phyloP scores from a whole-genome alignment of 495 filamentous ascomycete species.

The Haplographium delicatum region DNA sequence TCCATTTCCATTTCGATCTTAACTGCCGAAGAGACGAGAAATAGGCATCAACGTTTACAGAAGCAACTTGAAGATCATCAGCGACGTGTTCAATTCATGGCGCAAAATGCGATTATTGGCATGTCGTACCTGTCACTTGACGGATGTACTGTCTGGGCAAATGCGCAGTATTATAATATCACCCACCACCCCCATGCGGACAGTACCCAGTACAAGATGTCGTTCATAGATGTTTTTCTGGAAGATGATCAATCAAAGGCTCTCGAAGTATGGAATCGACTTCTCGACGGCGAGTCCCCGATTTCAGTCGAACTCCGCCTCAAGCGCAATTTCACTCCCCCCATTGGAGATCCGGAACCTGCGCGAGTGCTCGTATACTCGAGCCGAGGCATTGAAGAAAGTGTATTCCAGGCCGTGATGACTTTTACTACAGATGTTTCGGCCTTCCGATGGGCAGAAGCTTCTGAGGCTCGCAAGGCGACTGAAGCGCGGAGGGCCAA shows the following conservation, averaged over 20 bases:
- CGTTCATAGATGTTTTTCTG: constrained; percentile 8
- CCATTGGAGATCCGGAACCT: constrained; percentile 17
- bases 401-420: constrained; percentile 12
- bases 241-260: constrained; percentile 13
- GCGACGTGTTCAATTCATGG: constrained; percentile 14
- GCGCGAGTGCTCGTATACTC: constrained; percentile 4
- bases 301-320: constrained; percentile 13
- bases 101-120: constrained; percentile 15
- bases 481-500: constrained; percentile 60
- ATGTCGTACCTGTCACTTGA: constrained; percentile 9
- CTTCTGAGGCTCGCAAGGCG: constrained; percentile 53
- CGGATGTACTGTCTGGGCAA: constrained; percentile 15
- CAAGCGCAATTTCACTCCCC: constrained; percentile 10
- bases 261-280: constrained; percentile 4
- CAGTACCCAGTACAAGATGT: constrained; percentile 29
- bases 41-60: constrained; percentile 11
- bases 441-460: constrained; percentile 56
- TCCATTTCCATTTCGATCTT: constrained; percentile 66
- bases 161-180: constrained; percentile 19
- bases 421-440: constrained; percentile 26
- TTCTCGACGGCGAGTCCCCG: constrained; percentile 1
- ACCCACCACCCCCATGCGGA: constrained; percentile 29
- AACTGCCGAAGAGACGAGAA: constrained; percentile 65
- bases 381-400: constrained; percentile 5
- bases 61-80: constrained; percentile 10